Conservation (phyloP, 1,284 basidiomycete genomes). For the Serendipita sp. region DNA sequence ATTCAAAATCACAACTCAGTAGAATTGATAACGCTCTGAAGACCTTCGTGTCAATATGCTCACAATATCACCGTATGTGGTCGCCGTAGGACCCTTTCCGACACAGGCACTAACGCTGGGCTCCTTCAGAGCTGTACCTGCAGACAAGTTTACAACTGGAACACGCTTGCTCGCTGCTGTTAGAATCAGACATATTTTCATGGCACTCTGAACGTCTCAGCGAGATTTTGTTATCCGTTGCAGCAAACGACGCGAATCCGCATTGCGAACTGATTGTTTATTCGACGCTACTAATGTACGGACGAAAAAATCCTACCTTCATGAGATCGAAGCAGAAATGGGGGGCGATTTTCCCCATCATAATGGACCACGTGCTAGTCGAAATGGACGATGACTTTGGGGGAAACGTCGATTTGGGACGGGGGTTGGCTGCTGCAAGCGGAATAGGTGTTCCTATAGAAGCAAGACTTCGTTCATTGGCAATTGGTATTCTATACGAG, state of each 20-base stretch:
- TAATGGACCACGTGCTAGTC: slow-evolving; percentile 65
- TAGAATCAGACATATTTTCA: slow-evolving; percentile 71
- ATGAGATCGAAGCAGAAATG: slow-evolving; percentile 70
- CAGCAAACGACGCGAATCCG: slow-evolving; percentile 66
- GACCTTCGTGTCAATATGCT: slow-evolving; percentile 63
- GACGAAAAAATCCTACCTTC: slow-evolving; percentile 51
- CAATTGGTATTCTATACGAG: slow-evolving; percentile 73
- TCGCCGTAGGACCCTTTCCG: background rate
- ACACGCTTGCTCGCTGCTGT: slow-evolving; percentile 58
- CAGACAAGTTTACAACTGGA: slow-evolving; percentile 67
- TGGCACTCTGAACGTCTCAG: slow-evolving; percentile 85
- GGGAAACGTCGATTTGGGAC: slow-evolving; percentile 32
- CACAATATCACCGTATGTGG: slow-evolving; percentile 68
- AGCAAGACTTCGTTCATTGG: slow-evolving; percentile 57
- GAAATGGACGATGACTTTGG: slow-evolving; percentile 38
- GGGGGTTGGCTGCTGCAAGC: slow-evolving; percentile 28
- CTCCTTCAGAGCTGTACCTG: slow-evolving; percentile 56
- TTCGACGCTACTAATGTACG: slow-evolving; percentile 62
- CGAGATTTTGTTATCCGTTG: slow-evolving; percentile 40
- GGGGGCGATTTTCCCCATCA: slow-evolving; percentile 62
- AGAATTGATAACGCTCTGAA: slow-evolving; percentile 65
- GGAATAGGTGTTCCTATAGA: slow-evolving; percentile 48
- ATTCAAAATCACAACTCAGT: slow-evolving; percentile 50
- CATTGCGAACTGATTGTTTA: slow-evolving; percentile 74
- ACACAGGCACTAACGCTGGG: background rate